Base-by-base conservation (phyloP, 2,329 filamentous ascomycete species). In the Plenodomus biglobosus region DNA sequence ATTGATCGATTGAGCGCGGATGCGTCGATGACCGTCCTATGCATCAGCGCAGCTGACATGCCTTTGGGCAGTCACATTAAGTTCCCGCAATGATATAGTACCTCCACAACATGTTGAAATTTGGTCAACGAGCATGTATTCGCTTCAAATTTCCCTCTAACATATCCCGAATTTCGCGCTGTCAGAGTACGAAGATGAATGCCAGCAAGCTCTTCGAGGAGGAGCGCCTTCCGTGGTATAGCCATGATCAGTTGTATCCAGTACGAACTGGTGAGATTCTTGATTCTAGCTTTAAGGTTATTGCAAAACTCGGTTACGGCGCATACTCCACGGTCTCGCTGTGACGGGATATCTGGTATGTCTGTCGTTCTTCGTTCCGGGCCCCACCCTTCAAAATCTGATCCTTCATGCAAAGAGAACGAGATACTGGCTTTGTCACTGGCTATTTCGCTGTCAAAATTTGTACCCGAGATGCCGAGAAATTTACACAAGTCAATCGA, bases 261-360 rank as follows among this genome's bases (percentile, higher is more conserved):
- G 57, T 47, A 39, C 52, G 47, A 38, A 30, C 59, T 42, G 63
- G 62, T 37, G 53, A 65, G 34, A 35, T 63, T 40, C 48, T 63
- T 24, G 44, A 58, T 41, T 48, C 51, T 34, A 58, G 56, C 47
- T 68, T 56, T 41, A 61, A 61, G 37, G 38, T 68, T 38, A 39
- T 66, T 6, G 56, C 52, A 35, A 65, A 68, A 50, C 54, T 66
- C 3, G 64, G 62, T 11, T 66, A 58, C 40, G 62, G 64, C 38
- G 40, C 45, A 36, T 51, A 53, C 46, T 65, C 64, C 3, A 66
- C 62, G 15, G 62, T 63, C 35, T 68, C 61, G 64, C 53, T 68
- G 24, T 60, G 55, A 51, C 55, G 55, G 34, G 52, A 65, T 53
- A 50, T 66, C 35, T 30, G 40, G 58, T 59, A 50, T 50, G 48